Evolutionary conservation across 108 stramenopile genomes (phyloP).

Genomic region (Skeletonema grethae): DNA sequence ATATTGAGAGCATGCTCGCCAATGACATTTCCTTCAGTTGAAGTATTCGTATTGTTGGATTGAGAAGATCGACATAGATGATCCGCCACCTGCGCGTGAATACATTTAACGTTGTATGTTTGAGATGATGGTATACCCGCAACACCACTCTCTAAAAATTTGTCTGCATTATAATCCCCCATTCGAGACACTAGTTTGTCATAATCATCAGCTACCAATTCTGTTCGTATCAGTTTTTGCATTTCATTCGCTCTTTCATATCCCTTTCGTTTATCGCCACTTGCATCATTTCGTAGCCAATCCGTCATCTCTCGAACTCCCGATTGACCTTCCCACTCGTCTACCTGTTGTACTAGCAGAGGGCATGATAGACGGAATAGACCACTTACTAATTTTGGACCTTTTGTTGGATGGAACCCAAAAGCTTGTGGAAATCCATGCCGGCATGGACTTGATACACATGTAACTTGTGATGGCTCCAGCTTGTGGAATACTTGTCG

Average conservation of each 20-base stretch:
- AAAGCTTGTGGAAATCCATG: slow-evolving; percentile 43
- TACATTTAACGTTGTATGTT: slow-evolving; percentile 30
- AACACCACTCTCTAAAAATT: slow-evolving; percentile 34
- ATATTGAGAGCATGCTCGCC: slow-evolving; percentile 19
- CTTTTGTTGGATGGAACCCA: slow-evolving; percentile 39
- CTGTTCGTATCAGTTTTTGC: slow-evolving; percentile 26
- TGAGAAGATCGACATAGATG: slow-evolving; percentile 33
- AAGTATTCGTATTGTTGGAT: not conserved
- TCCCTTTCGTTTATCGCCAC: slow-evolving; percentile 8
- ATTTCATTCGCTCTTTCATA: slow-evolving; percentile 28
- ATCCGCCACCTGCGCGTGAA: slow-evolving; percentile 43
- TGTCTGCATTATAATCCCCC: slow-evolving; percentile 31
- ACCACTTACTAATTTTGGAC: slow-evolving; percentile 28
- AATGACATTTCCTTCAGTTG: slow-evolving; percentile 20
- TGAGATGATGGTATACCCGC: slow-evolving; percentile 19
- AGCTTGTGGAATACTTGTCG: slow-evolving; percentile 25
- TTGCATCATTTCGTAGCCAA: slow-evolving; percentile 17
- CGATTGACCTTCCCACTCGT: slow-evolving; percentile 30
- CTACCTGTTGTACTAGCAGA: slow-evolving; percentile 22
- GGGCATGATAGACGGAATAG: slow-evolving; percentile 40
- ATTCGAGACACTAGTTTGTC: slow-evolving; percentile 2
- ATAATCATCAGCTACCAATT: slow-evolving; percentile 18
- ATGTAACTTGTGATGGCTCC: slow-evolving; percentile 19
- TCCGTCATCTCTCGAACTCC: slow-evolving; percentile 39
- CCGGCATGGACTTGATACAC: slow-evolving; percentile 19